Conservation (phyloP, 2,329 filamentous ascomycete species). For the Aspergillus persii region DNA sequence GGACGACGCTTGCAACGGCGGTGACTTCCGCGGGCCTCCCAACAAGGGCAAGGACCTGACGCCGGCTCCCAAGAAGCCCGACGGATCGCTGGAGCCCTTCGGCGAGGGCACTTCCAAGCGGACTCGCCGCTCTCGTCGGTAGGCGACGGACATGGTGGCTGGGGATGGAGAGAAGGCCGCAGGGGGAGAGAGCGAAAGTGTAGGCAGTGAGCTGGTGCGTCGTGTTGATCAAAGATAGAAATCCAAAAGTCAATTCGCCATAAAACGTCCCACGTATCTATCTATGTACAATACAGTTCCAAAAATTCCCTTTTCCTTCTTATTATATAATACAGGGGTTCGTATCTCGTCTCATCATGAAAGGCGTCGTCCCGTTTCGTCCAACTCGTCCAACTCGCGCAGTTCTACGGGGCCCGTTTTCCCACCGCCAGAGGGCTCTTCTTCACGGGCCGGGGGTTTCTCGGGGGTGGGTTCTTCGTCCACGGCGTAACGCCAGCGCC, state of each 20-base stretch:
- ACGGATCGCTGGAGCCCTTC: slow-evolving; percentile 1
- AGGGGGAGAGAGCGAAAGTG: neutral
- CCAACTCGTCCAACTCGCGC: slow-evolving; percentile 1
- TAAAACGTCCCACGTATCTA: neutral
- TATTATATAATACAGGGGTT: slow-evolving; percentile 7
- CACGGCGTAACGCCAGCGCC: slow-evolving; percentile 32
- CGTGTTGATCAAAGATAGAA: neutral
- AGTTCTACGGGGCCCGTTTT: slow-evolving; percentile 16
- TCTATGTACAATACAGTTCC: neutral
- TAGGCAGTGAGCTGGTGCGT: neutral
- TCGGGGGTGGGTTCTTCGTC: slow-evolving; percentile 25
- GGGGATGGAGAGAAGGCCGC: neutral
- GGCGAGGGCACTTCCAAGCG: neutral
- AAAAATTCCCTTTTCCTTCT: neutral
- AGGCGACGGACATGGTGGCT: neutral
- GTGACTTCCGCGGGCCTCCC: slow-evolving; percentile 44
- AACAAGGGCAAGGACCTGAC: slow-evolving; percentile 43
- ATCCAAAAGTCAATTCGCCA: neutral
- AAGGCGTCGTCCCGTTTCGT: slow-evolving; percentile 1
- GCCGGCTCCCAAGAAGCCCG: slow-evolving; percentile 11
- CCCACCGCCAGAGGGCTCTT: neutral
- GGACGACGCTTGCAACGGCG: slow-evolving; percentile 40
- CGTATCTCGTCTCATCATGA: slow-evolving; percentile 19
- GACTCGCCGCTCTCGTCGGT: neutral
- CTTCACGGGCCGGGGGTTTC: neutral